phyloP scores from a whole-genome alignment of 2,329 filamentous ascomycete genomes.

The Diaporthe capsici region DNA sequence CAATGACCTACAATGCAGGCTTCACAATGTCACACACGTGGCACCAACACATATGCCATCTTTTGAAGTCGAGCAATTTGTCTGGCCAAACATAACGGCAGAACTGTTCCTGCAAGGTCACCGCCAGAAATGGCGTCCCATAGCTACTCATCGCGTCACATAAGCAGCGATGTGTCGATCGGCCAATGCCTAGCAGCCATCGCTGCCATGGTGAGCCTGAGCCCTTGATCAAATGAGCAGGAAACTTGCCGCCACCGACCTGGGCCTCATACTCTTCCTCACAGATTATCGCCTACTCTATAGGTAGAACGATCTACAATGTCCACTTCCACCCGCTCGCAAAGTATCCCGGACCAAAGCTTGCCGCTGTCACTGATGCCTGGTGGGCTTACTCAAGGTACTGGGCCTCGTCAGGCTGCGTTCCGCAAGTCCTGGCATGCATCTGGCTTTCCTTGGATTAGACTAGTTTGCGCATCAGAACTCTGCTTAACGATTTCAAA shows the following conservation, averaged over 20 bases:
- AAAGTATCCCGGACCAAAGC: constrained; percentile 21
- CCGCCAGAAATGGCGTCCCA: constrained; percentile 5
- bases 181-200: not conserved
- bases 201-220: not conserved
- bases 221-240: not conserved
- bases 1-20: not conserved
- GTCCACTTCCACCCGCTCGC: constrained; percentile 14
- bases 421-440: not conserved
- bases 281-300: constrained; percentile 2
- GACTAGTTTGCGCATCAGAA: not conserved
- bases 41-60: not conserved
- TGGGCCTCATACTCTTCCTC: not conserved
- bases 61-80: not conserved
- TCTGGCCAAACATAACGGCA: not conserved
- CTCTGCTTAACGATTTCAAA: accelerated
- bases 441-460: not conserved
- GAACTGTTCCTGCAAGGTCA: not conserved
- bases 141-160: not conserved
- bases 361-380: constrained; percentile 13
- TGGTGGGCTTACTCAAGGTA: constrained; percentile 25
- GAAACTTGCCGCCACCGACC: not conserved
- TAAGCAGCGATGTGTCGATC: not conserved
- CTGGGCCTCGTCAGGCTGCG: not conserved
- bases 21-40: not conserved
- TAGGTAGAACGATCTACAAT: constrained; percentile 26